Base-by-base conservation (phyloP, 345 rosid species). In the Cochlearia excelsa region DNA sequence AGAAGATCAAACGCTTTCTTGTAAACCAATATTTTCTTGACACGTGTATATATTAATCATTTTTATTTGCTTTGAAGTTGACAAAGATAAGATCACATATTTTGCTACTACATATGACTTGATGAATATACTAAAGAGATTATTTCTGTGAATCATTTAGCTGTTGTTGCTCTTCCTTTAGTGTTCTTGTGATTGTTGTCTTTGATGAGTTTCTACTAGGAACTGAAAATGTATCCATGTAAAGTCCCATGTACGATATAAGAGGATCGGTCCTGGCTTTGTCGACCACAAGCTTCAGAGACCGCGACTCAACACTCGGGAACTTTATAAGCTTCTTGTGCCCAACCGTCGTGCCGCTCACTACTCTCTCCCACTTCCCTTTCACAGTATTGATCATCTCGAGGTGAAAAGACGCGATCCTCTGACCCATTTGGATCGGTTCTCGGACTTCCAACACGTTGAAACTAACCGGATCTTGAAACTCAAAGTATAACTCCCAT, bases 391-490 rank as follows among this genome's bases (percentile, higher is more conserved):
- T 69, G 27, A 30, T 43, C 57, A 65, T 49, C 68, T 83, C 84
- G 1, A 92, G 67, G 74, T 86, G 86, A 79, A 83, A 92, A 37
- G 65, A 46, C 0, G 60, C 69, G 2, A 92, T 35, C 43, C 95
- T 77, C 67, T 92, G 95, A 54, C 98, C 98, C 86, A 92, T 82
- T 29, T 92, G 90, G 61, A 92, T 84, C 3, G 93, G 96, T 76
- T 92, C 98, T 70, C 74, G 82, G 54, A 86, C 69, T 69, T 75
- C 84, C 61, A 92, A 51, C 43, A 88, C 87, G 34, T 88, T 88
- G 78, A 92, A 92, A 30, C 80, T 75, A 3, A 79, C 77, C 7
- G 70, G 3, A 40, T 82, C 76, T 39, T 53, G 74, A 66, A 92
- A 77, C 61, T 77, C 60, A 16, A 92, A 51, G 55, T 66, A 51